Evolutionary conservation across 176 grass and related monocot species (phyloP), one percentile per base, ranked within the genome.

Genomic region (Typha latifolia): DNA sequence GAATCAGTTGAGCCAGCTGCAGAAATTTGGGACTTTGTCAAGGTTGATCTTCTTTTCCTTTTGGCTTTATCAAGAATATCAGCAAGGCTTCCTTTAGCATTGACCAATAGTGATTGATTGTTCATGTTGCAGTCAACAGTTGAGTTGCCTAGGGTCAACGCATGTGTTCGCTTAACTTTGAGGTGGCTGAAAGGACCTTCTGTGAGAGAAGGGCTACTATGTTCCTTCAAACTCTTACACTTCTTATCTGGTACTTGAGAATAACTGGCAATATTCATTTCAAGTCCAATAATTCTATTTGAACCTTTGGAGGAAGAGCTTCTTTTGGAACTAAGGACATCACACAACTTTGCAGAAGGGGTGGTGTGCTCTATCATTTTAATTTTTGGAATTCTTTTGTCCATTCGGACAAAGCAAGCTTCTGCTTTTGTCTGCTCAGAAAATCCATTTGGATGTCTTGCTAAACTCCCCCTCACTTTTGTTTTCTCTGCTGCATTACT

Each of bases 111-210:
- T 37, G 34, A 37, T 37, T 37, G 34, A 37, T 37, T 37, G 4
- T 37, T 37, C 34, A 37, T 6, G 15, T 49, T 72, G 21, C 37
- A 9, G 37, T 22, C 57, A 20, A 32, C 4, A 16, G 62, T 49
- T 57, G 37, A 49, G 21, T 63, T 62, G 12, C 34, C 56, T 49
- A 32, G 49, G 26, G 34, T 13, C 62, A 29, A 0, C 7, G 7
- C 51, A 72, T 14, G 32, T 24, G 69, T 72, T 72, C 70, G 62
- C 57, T 34, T 72, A 12, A 20, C 10, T 49, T 72, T 62, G 10
- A 20, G 70, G 32, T 62, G 57, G 19, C 21, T 23, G 47, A 16
- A 26, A 43, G 14, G 2, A 62, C n/a, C 14, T 49, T 61, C 22
- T 34, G 19, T 4, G 16, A 26, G 20, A 34, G 16, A 19, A 72